Percentiles rank a stretch among this genome's conserved stretches.
Conservation (phyloP, 257 asterid species). For the Thymus quinquecostatus region DNA sequence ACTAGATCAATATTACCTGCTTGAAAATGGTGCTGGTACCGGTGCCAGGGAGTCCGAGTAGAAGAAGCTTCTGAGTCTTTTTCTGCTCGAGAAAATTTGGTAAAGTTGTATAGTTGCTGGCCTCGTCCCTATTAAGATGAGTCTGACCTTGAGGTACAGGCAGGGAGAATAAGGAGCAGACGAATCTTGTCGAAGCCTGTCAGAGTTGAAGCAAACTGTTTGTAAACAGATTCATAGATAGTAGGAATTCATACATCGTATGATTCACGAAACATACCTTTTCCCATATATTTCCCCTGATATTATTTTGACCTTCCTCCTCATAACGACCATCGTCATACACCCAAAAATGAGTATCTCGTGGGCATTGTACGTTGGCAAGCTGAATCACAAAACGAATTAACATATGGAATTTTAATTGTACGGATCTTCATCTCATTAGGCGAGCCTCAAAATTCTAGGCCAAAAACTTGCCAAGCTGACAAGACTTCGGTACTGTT, state of each 20-base stretch:
- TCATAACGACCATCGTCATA: slow-evolving; percentile 97
- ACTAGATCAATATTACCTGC: slow-evolving; percentile 57
- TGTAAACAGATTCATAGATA: slow-evolving; percentile 19
- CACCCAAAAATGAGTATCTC: slow-evolving; percentile 98
- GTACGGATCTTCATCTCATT: not conserved
- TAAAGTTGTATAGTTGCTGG: slow-evolving; percentile 68
- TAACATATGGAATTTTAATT: slow-evolving; percentile 13
- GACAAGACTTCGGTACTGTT: no score
- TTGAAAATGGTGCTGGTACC: slow-evolving; percentile 97
- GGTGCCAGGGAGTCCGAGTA: slow-evolving; percentile 85
- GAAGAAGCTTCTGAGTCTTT: slow-evolving; percentile 78
- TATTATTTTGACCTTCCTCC: slow-evolving; percentile 98
- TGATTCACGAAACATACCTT: slow-evolving; percentile 52
- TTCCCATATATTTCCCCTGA: slow-evolving; percentile 97
- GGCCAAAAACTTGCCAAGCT: not conserved
- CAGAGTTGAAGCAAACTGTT: slow-evolving; percentile 20
- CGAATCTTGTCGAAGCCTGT: slow-evolving; percentile 85
- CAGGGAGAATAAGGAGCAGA: slow-evolving; percentile 85
- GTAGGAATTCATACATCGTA: slow-evolving; percentile 12
- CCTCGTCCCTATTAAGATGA: slow-evolving; percentile 70
- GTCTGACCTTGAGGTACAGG: slow-evolving; percentile 92
- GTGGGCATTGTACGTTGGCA: slow-evolving; percentile 95
- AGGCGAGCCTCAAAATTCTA: slow-evolving; percentile 21
- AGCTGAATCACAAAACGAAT: slow-evolving; percentile 53
- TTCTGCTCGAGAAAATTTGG: slow-evolving; percentile 84